Evolutionary conservation across 768 basidiomycete genomes (phyloP).

Genomic region (Serendipita vermifera): DNA sequence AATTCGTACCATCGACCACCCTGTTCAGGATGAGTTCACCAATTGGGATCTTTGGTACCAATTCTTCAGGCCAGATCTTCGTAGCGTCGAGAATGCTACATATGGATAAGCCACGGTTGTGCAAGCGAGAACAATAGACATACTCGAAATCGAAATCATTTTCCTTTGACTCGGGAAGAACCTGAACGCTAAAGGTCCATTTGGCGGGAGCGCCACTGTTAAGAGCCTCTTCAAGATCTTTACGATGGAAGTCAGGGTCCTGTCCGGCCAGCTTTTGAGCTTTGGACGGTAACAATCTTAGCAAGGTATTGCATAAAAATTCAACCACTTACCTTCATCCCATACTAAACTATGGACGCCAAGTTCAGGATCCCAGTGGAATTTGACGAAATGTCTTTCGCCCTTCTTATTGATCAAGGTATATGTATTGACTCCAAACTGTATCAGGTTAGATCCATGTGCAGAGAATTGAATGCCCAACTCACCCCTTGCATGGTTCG

Average conservation of each 20-base stretch:
- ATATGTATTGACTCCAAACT: constrained; percentile 77
- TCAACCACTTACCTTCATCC: constrained; percentile 51
- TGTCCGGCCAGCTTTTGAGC: background rate
- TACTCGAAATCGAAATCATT: constrained; percentile 80
- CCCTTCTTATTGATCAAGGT: constrained; percentile 54
- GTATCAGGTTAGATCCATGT: too few relatives aligned
- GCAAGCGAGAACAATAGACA: constrained; percentile 19
- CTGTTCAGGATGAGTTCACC: constrained; percentile 60
- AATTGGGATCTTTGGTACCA: constrained; percentile 62
- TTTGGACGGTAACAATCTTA: background rate
- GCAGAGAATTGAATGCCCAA: too few relatives aligned
- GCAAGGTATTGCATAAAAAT: background rate
- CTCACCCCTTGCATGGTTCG: constrained; percentile 77
- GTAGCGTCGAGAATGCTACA: constrained; percentile 60
- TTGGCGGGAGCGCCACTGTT: constrained; percentile 53
- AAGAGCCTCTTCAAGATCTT: constrained; percentile 78
- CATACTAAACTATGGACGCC: constrained; percentile 75
- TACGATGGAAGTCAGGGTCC: constrained; percentile 74
- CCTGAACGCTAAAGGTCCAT: constrained; percentile 69
- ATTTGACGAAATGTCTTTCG: constrained; percentile 74
- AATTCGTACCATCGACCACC: constrained; percentile 34
- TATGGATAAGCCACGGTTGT: background rate
- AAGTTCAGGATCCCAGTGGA: constrained; percentile 71
- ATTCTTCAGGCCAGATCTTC: constrained; percentile 74
- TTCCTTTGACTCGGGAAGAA: constrained; percentile 55